These are phyloP conservation scores for Nephelium lappaceum DNA, from an alignment of 345 rosid species.

Conservation along the genomic window DNA sequence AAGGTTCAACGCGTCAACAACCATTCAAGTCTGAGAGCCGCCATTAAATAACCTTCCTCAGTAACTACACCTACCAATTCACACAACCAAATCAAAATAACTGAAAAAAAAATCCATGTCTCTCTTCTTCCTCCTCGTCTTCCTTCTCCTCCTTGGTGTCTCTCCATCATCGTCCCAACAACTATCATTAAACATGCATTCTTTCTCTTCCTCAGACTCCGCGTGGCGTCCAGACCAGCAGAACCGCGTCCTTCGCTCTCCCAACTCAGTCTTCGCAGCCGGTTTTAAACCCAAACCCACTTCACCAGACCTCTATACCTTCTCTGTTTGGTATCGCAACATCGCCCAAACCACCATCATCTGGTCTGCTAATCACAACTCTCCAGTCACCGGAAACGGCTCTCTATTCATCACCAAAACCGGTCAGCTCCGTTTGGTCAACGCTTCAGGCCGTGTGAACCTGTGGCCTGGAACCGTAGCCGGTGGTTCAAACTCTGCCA, in stretches of 20 bases:
- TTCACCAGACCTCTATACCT: conserved; percentile 33
- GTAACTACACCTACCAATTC: neutral
- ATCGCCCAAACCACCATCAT: conserved; percentile 27
- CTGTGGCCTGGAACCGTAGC: conserved; percentile 23
- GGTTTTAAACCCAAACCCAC: conserved; percentile 36
- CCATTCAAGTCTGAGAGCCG: conserved; percentile 14
- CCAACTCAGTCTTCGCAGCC: conserved; percentile 55
- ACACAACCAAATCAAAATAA: neutral
- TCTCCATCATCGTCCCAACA: conserved; percentile 33
- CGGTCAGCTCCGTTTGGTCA: conserved; percentile 35
- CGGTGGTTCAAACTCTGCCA: conserved; percentile 31
- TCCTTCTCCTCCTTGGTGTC: conserved; percentile 23
- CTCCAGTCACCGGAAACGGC: conserved; percentile 17
- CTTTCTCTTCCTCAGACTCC: conserved; percentile 41
- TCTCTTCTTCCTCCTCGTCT: conserved; percentile 17
- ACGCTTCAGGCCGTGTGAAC: conserved; percentile 33
- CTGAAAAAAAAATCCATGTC: conserved; percentile 26
- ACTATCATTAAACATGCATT: conserved; percentile 15
- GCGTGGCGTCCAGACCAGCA: conserved; percentile 50
- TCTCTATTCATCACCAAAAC: conserved; percentile 33
- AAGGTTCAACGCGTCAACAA: conserved; percentile 18
- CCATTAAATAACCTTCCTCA: conserved; percentile 20
- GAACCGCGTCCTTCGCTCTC: conserved; percentile 44
- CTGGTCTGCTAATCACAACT: conserved; percentile 45
- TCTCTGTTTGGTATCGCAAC: conserved; percentile 56